phyloP scores from a whole-genome alignment of 1,284 basidiomycete species.

The Malassezia pachydermatis region DNA sequence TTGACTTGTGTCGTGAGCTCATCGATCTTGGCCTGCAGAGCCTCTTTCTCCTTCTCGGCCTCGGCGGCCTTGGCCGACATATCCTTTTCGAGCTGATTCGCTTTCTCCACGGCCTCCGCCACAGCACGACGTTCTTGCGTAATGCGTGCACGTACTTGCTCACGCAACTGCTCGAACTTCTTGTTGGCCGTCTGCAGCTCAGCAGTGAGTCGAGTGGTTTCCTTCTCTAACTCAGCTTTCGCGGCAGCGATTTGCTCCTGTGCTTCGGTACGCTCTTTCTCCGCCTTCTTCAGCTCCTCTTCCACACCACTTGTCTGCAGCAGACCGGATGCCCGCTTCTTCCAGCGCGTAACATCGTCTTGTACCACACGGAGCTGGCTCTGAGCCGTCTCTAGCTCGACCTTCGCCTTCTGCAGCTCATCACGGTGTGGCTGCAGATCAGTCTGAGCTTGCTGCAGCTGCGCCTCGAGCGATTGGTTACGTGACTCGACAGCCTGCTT shows the following conservation, averaged over 20 bases:
- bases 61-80: conserved; percentile 32
- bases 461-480: conserved; percentile 52
- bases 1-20: conserved; percentile 16
- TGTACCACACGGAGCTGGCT: conserved; percentile 64
- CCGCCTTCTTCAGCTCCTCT: conserved; percentile 50
- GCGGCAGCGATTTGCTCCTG: conserved; percentile 25
- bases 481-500: conserved; percentile 59
- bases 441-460: conserved; percentile 50
- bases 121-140: conserved; percentile 29
- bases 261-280: conserved; percentile 33
- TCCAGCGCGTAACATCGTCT: conserved; percentile 71
- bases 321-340: conserved; percentile 68
- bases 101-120: conserved; percentile 49
- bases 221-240: conserved; percentile 18
- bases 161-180: conserved; percentile 35
- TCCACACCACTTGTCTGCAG: conserved; percentile 77
- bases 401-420: conserved; percentile 59
- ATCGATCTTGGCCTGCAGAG: conserved; percentile 31
- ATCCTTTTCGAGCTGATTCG: conserved; percentile 46
- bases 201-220: conserved; percentile 2
- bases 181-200: conserved; percentile 27
- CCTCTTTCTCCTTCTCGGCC: conserved; percentile 21
- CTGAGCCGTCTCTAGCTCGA: conserved; percentile 64
- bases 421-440: conserved; percentile 69
- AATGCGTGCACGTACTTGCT: conserved; percentile 35